phyloP scores from a whole-genome alignment of 2,329 filamentous ascomycete species.

The Chaetomiaceae sp. region DNA sequence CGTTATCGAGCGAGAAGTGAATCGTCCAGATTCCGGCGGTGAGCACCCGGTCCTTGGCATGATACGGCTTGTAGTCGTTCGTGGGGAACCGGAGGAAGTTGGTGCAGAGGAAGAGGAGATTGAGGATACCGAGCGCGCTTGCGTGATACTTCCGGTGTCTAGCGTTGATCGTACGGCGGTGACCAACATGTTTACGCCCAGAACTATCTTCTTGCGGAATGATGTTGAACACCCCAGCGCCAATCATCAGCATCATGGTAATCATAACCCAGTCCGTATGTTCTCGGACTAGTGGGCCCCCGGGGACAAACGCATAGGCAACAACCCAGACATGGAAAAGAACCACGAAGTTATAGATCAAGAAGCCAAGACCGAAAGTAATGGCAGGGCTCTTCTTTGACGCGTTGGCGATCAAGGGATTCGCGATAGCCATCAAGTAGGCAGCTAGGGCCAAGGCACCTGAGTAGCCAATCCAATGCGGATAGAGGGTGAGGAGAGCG shows the following conservation, averaged over 20 bases:
- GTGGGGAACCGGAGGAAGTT: conserved; percentile 89
- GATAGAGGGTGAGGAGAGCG: conserved; percentile 68
- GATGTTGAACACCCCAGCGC: conserved; percentile 75
- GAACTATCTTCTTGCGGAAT: conserved; percentile 46
- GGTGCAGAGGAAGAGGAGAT: conserved; percentile 72
- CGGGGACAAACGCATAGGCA: conserved; percentile 95
- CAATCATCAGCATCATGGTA: conserved; percentile 77
- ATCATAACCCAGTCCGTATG: conserved; percentile 95
- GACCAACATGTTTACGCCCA: conserved; percentile 36
- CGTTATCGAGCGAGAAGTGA: conserved; percentile 95
- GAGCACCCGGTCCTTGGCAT: conserved; percentile 78
- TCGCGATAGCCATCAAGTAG: conserved; percentile 77
- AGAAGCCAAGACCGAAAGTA: conserved; percentile 83
- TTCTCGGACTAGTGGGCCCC: conserved; percentile 86
- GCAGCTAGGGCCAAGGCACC: conserved; percentile 71
- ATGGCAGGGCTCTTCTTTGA: conserved; percentile 70
- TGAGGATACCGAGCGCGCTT: conserved; percentile 64
- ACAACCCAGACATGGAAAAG: conserved; percentile 99
- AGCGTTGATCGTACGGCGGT: conserved; percentile 32
- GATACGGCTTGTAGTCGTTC: conserved; percentile 87
- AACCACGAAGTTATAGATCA: conserved; percentile 88
- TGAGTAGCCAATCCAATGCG: conserved; percentile 85
- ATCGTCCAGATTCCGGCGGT: conserved; percentile 99
- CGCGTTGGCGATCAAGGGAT: conserved; percentile 70
- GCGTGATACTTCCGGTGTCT: conserved; percentile 49